Evolutionary conservation across 2,329 filamentous ascomycete genomes (phyloP).

Genomic region (Trichoderma aggressivum): DNA sequence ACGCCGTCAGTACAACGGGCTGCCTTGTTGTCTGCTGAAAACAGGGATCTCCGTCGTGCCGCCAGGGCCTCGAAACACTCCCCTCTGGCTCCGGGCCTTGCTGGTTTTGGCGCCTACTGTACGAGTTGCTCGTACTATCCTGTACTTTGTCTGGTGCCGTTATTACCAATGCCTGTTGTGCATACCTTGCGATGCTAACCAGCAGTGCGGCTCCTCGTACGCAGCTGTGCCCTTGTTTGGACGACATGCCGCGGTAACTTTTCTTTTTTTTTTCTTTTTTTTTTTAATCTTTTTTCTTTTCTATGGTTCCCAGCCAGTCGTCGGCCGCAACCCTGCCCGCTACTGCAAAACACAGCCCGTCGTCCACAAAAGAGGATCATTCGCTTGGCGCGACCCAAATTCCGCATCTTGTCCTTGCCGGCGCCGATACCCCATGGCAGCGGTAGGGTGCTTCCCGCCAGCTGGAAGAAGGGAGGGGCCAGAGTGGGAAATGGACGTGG

Average conservation of each 20-base stretch:
- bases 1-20: constrained; percentile 12
- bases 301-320: neutral
- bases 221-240: neutral
- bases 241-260: neutral
- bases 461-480: constrained; percentile 2
- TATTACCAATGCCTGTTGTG: neutral
- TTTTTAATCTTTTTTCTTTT: neutral
- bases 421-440: constrained; percentile 6
- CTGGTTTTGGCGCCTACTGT: constrained; percentile 2
- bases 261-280: neutral
- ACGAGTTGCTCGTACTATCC: neutral
- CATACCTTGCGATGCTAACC: neutral
- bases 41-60: constrained; percentile 18
- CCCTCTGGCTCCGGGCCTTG: constrained; percentile 10
- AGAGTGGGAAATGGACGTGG: neutral
- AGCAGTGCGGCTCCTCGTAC: neutral
- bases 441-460: neutral
- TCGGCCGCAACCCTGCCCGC: neutral
- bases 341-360: constrained; percentile 15
- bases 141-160: neutral
- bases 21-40: constrained; percentile 19
- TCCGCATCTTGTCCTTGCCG: neutral
- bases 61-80: constrained; percentile 8
- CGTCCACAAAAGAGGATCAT: neutral
- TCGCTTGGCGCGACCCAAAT: constrained; percentile 7